Percentiles rank a stretch among this genome's conserved stretches.
Evolutionary conservation across 768 basidiomycete species (phyloP).

Genomic region (Collybiopsis luxurians): DNA sequence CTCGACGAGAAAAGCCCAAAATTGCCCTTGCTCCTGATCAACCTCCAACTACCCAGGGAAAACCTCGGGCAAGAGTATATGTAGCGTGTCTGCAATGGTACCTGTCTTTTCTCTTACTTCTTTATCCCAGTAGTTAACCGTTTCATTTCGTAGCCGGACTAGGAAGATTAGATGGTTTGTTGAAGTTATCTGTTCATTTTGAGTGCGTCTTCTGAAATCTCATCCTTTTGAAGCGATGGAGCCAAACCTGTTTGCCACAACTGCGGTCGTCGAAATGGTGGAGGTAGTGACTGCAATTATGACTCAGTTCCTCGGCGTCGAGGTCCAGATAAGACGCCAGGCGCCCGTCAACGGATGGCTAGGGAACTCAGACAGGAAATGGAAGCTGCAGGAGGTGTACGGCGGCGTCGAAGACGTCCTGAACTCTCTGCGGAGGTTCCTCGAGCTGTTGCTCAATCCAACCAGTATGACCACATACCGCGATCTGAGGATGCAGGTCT

Average conservation of each 20-base stretch:
- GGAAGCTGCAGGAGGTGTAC: conserved; percentile 22
- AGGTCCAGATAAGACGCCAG: conserved; percentile 78
- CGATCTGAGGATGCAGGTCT: not conserved
- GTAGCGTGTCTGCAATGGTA: conserved; percentile 81
- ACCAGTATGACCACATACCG: not conserved
- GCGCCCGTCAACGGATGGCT: conserved; percentile 66
- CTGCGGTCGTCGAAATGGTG: conserved; percentile 52
- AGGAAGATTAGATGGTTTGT: conserved; percentile 68
- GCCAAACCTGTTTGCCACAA: conserved; percentile 76
- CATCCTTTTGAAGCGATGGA: conserved; percentile 61
- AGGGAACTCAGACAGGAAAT: conserved; percentile 37
- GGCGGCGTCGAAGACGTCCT: conserved; percentile 31
- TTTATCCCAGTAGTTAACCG: not conserved
- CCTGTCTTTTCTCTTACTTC: conserved; percentile 14
- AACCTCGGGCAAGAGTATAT: conserved; percentile 68
- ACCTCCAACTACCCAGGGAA: conserved; percentile 81
- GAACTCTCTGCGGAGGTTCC: not conserved
- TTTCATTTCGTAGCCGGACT: conserved; percentile 49
- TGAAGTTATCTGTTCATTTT: too few relatives aligned
- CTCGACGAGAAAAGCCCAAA: conserved; percentile 51
- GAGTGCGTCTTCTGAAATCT: too few relatives aligned
- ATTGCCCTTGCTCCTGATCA: conserved; percentile 75
- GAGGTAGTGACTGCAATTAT: conserved; percentile 55
- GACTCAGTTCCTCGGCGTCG: conserved; percentile 73
- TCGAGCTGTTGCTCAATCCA: not conserved